Base-by-base conservation (phyloP, 1,284 basidiomycete species). In the Boletus smithii region DNA sequence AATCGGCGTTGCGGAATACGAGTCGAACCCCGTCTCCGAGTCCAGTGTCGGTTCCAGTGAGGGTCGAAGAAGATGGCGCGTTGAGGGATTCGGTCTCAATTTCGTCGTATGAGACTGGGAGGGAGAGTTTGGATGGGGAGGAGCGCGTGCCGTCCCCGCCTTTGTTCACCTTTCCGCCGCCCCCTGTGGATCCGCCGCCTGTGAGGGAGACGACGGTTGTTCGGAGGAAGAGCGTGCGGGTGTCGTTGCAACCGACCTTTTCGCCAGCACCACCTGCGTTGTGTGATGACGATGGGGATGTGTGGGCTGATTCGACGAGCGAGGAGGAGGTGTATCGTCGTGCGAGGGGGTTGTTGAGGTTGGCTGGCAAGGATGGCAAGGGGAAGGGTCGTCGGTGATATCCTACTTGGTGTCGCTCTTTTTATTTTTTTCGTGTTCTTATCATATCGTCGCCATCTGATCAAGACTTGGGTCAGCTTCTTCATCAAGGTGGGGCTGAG, bases 241-340 rank as follows among this genome's bases (percentile, higher is more conserved):
- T 89, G 47, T 85, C 82, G 22, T 65, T 87, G 29, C 74, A 80
- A 46, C 86, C 86, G 2, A 85, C 83, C 22, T 87, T 83, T 63
- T 83, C 83, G 22, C 69, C 81, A 1, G 77, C 83, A 3, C 85
- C 85, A 14, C 84, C 84, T 34, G 79, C 80, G 8, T 24, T 24
- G 23, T 24, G 23, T 6, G 23, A 24, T 24, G 26, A 14, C 4
- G 30, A 32, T 5, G 56, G 53, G 40, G 80, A 80, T 59, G 60
- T 81, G 53, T 88, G 85, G 86, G 72, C 74, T 53, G 81, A 89
- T 58, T 85, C 83, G 57, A 81, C 81, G 56, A 82, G 83, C 47
- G 86, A 87, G 55, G 83, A 87, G 58, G 79, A 76, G 50, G 79
- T 75, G 62, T 88, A 88, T 65, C 59, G 68, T 43, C 71, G 60